Conservation (phyloP, 1,284 basidiomycete genomes). For the Moniliella sp. region DNA sequence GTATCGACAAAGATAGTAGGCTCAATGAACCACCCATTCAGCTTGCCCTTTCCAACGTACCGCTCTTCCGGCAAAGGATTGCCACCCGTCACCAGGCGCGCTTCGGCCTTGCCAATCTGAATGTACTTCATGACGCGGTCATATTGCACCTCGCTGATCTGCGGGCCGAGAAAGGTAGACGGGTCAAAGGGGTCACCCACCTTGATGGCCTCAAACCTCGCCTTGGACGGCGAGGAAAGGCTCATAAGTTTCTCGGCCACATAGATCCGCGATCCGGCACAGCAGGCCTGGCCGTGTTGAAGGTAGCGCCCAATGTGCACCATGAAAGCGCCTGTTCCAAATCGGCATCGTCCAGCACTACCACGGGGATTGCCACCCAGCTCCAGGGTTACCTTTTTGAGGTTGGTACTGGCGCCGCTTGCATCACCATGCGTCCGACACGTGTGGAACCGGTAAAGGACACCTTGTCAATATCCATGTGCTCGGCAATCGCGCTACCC, state of each 20-base stretch:
- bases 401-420: constrained; percentile 49
- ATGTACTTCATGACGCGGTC: constrained; percentile 76
- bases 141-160: constrained; percentile 54
- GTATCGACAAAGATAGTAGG: constrained; percentile 79
- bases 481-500: constrained; percentile 44
- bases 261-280: too few relatives aligned
- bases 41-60: constrained; percentile 57
- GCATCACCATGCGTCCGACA: constrained; percentile 71
- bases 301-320: too few relatives aligned
- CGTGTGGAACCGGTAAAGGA: constrained; percentile 77
- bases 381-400: constrained; percentile 55
- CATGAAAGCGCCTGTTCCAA: constrained; percentile 83
- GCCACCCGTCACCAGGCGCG: constrained; percentile 68
- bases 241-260: constrained; percentile 51
- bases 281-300: too few relatives aligned
- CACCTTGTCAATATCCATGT: constrained; percentile 55
- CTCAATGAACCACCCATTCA: constrained; percentile 49
- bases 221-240: constrained; percentile 58
- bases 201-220: constrained; percentile 69
- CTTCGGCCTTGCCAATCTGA: constrained; percentile 64
- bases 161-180: too few relatives aligned
- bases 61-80: constrained; percentile 63
- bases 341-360: constrained; percentile 89
- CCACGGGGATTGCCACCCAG: constrained; percentile 67
- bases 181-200: constrained; percentile 69